phyloP scores from a whole-genome alignment of 768 basidiomycete species.

The Agaricus blazei region DNA sequence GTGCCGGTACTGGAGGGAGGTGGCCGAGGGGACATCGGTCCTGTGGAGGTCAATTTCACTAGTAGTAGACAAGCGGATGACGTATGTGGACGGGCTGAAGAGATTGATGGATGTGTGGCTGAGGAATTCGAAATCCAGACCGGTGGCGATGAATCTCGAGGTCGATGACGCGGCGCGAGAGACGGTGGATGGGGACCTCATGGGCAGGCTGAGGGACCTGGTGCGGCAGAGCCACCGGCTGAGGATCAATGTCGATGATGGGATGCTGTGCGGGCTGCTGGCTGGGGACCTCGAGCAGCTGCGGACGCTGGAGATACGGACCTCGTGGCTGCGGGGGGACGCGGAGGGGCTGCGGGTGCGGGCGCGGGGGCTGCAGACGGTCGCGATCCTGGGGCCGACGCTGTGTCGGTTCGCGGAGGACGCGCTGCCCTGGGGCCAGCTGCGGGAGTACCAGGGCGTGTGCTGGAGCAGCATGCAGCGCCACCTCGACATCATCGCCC shows the following conservation, averaged over 20 bases:
- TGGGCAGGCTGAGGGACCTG: background rate
- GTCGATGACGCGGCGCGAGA: background rate
- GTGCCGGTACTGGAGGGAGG: constrained; percentile 1
- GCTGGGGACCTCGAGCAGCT: background rate
- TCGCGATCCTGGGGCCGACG: constrained; percentile 4
- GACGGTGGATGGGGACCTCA: background rate
- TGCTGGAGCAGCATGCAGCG: constrained; percentile 20
- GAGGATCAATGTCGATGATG: constrained; percentile 4
- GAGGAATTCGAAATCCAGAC: background rate
- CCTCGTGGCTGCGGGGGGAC: constrained; percentile 1
- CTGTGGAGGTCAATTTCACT: constrained; percentile 9
- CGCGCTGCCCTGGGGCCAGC: constrained; percentile 15
- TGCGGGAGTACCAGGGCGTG: constrained; percentile 17
- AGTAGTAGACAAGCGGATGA: background rate
- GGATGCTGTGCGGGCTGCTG: constrained; percentile 1
- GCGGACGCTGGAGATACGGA: constrained; percentile 4
- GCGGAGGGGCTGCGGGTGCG: background rate
- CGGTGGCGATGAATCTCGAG: constrained; percentile 6
- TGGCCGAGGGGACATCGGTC: background rate
- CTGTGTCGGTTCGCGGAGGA: background rate
- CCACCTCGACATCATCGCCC: constrained; percentile 20
- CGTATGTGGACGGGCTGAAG: background rate
- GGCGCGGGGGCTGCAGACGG: background rate
- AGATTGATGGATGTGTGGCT: constrained; percentile 1
- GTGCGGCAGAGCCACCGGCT: background rate